Evolutionary conservation across 768 basidiomycete genomes (phyloP), one percentile per base, ranked within the genome.

Genomic region (Lentinula guzmanii): DNA sequence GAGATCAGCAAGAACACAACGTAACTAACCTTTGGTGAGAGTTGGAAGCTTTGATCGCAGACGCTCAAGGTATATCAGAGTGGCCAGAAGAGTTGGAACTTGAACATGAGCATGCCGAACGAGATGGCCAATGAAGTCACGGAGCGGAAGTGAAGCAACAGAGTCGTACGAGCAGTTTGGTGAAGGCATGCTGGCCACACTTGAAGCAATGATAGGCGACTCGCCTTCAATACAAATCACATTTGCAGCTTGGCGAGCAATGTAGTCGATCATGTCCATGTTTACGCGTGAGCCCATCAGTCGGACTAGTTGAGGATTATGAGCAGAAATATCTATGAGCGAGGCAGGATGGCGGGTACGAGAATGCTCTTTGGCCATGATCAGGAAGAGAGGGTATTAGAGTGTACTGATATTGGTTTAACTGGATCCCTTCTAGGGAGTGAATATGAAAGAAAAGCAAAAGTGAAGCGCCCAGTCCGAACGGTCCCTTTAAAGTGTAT

Each of bases 41-140:
- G 82, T 76, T 3, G 94, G 92, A 50, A 98, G 76, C 75, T 89
- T 94, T 37, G 79, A 71, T 52, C 87, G 86, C 57, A 99, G 81
- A 39, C 96, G 85, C 65, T 95, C 90, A 65, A 99, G 87, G 76
- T 95, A 98, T 65, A 96, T 79, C 70, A 98, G 81, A 35, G 95
- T 97, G 37, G 91, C 86, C 56, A 97, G 86, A 58, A 99, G 81
- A 21, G 95, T 98, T 31, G 93, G 81, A 5, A 93, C 91, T 72
- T 93, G 93, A 52, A 98, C 94, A 69, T 93, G 91, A 45, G 91
- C 91, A 70, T 82, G 81, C 63, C 85, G 79, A 64, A 94, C 86
- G 58, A 98, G 79, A 69, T 85, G 84, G 59, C 82, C 74, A 71
- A 99, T 95, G 73, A 97, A 99, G 58, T 87, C 82, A 66, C 91